phyloP scores from a whole-genome alignment of 495 filamentous ascomycete species.

The Aspergillus conjunctus region DNA sequence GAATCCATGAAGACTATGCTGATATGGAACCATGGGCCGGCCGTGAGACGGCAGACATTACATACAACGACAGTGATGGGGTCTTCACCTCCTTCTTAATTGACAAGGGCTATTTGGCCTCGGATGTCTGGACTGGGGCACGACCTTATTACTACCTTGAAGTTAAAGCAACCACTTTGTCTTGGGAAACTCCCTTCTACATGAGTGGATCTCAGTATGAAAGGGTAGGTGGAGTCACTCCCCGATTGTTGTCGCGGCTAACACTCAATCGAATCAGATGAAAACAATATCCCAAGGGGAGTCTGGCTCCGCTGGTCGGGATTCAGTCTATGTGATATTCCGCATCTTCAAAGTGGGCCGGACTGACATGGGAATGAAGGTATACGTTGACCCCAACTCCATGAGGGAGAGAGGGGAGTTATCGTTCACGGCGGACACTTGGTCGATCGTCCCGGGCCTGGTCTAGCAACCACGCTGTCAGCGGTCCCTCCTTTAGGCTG shows the following conservation, averaged over 20 bases:
- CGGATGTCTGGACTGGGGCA: conserved; percentile 23
- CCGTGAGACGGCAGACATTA: conserved; percentile 45
- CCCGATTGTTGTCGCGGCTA: neutral
- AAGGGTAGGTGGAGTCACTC: conserved; percentile 28
- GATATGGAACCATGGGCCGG: conserved; percentile 40
- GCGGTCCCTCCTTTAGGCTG: neutral
- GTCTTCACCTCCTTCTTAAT: conserved; percentile 37
- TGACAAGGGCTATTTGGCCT: conserved; percentile 34
- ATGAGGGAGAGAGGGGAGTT: conserved; percentile 24
- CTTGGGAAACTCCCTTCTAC: conserved; percentile 40
- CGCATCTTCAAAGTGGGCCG: conserved; percentile 41
- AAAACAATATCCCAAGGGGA: neutral
- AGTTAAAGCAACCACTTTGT: conserved; percentile 49
- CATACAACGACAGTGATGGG: conserved; percentile 38
- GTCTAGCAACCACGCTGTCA: neutral
- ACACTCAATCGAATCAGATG: conserved; percentile 1
- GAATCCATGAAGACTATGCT: conserved; percentile 37
- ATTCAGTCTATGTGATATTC: conserved; percentile 43
- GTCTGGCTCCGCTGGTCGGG: conserved; percentile 1
- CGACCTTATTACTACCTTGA: conserved; percentile 46
- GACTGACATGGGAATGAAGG: conserved; percentile 31
- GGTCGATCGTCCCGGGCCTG: conserved; percentile 28
- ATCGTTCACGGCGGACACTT: conserved; percentile 32
- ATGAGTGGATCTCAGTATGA: conserved; percentile 46
- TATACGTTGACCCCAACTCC: conserved; percentile 43